phyloP scores from a whole-genome alignment of 140 eudicot genomes.

The Bidens hawaiensis region DNA sequence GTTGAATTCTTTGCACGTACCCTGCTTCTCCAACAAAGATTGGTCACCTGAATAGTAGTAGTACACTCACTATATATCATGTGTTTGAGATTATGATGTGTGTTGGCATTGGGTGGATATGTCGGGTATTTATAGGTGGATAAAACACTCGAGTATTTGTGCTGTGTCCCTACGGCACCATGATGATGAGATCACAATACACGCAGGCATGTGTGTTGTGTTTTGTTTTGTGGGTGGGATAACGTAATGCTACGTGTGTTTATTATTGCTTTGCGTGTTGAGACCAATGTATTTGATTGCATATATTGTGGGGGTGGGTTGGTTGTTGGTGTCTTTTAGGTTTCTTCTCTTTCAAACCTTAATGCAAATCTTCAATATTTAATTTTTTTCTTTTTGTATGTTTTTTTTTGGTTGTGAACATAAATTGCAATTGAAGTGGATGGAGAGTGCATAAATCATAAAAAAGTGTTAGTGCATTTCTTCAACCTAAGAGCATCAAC shows the following conservation, averaged over 20 bases:
- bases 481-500: too few relatives aligned
- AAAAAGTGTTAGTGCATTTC: too few relatives aligned
- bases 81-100: background rate
- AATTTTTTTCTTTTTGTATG: too few relatives aligned
- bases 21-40: constrained; percentile 89
- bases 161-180: constrained; percentile 21
- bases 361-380: background rate
- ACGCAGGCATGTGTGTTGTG: too few relatives aligned
- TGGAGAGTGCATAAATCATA: too few relatives aligned
- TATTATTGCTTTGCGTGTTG: constrained; percentile 43
- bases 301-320: constrained; percentile 13
- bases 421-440: too few relatives aligned
- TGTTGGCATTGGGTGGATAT: background rate
- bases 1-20: constrained; percentile 97
- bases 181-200: constrained; percentile 18
- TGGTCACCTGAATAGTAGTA: constrained; percentile 27
- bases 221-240: constrained; percentile 20
- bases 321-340: constrained; percentile 7
- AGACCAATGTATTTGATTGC: constrained; percentile 25
- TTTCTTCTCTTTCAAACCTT: constrained; percentile 2
- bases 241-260: constrained; percentile 23
- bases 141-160: constrained; percentile 17
- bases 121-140: constrained; percentile 29
- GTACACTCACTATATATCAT: too few relatives aligned
- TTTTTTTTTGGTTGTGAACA: too few relatives aligned